Evolutionary conservation across 2,329 filamentous ascomycete genomes (phyloP), one percentile per base, ranked within the genome.

Genomic region (Colletotrichum musicola): DNA sequence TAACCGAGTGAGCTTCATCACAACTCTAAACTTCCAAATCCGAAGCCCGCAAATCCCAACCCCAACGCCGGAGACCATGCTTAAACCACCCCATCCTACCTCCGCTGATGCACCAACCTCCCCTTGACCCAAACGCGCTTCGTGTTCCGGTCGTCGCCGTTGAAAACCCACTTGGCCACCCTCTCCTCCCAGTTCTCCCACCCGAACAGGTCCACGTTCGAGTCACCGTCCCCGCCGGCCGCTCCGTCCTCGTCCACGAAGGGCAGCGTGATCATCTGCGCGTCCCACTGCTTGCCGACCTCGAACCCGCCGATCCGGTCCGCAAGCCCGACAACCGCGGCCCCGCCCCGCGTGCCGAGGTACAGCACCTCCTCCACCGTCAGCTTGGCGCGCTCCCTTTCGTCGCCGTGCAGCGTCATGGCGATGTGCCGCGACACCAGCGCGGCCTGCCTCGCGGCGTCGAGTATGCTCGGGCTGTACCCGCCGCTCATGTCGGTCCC

Each of bases 151-250:
- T 98, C 96, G 82, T 98, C 95, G 0, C 96, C 96, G 72, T 89
- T 92, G 81, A 93, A 99, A 70, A 98, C 84, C 96, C 96, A 99
- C 84, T 99, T 99, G 60, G 93, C 93, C 12, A 98, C 82, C 75
- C 85, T 89, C 75, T 98, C 93, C 46, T 92, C 89, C 93, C 93
- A 97, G n/a, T 77, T 88, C 85, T 98, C 95, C 88, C 91, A 94
- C 1, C 94, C 95, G 83, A 98, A 99, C 0, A 98, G 79, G 79
- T 98, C 94, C 0, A 98, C 93, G 54, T 90, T 89, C 0, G 91
- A 90, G 1, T 81, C 81, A 3, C 85, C 82, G 1, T 81, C 81
- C 4, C 85, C 82, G 1, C 72, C 74, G 4, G 54, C 68, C 1
- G 81, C 80, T 0, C 83, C 83, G 3, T 82, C 79, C 5, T 80